These are phyloP conservation scores for Rusavskia elegans DNA, from an alignment of 495 filamentous ascomycete genomes.

Conservation along the genomic window DNA sequence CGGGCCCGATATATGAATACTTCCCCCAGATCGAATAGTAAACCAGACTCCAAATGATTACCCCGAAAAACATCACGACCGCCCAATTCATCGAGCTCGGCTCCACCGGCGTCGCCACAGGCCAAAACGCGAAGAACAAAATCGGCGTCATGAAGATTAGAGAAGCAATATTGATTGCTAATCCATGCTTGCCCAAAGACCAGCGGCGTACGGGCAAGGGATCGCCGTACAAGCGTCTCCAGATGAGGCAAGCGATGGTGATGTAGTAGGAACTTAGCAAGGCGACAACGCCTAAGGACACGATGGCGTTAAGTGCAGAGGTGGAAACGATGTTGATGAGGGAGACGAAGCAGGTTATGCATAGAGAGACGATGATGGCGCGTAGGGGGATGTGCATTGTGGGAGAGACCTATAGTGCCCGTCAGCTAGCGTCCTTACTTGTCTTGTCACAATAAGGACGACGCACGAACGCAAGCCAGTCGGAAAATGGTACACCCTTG, in stretches of 20 bases:
- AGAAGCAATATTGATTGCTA: constrained; percentile 23
- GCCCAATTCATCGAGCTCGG: constrained; percentile 32
- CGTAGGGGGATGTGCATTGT: constrained; percentile 31
- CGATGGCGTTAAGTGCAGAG: constrained; percentile 35
- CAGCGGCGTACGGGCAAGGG: constrained; percentile 25
- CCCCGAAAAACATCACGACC: constrained; percentile 25
- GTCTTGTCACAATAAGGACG: background rate
- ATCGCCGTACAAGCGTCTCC: constrained; percentile 23
- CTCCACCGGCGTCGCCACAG: constrained; percentile 24
- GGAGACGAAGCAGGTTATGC: constrained; percentile 29
- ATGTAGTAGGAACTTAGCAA: constrained; percentile 26
- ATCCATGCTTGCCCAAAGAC: constrained; percentile 25
- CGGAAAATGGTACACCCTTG: constrained; percentile 33
- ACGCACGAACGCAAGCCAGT: constrained; percentile 18
- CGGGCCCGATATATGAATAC: constrained; percentile 3
- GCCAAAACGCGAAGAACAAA: constrained; percentile 38
- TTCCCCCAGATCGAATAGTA: constrained; percentile 28
- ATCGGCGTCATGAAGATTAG: constrained; percentile 24
- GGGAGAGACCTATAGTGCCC: constrained; percentile 1
- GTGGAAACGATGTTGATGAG: constrained; percentile 43
- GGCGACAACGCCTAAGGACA: constrained; percentile 24
- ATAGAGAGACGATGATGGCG: constrained; percentile 28
- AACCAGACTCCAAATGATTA: constrained; percentile 23
- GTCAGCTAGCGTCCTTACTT: constrained; percentile 1
- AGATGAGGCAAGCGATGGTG: constrained; percentile 22